Evolutionary conservation across 2,329 filamentous ascomycete species (phyloP), one percentile per base, ranked within the genome.

Genomic region (Cordyceps farinosa): DNA sequence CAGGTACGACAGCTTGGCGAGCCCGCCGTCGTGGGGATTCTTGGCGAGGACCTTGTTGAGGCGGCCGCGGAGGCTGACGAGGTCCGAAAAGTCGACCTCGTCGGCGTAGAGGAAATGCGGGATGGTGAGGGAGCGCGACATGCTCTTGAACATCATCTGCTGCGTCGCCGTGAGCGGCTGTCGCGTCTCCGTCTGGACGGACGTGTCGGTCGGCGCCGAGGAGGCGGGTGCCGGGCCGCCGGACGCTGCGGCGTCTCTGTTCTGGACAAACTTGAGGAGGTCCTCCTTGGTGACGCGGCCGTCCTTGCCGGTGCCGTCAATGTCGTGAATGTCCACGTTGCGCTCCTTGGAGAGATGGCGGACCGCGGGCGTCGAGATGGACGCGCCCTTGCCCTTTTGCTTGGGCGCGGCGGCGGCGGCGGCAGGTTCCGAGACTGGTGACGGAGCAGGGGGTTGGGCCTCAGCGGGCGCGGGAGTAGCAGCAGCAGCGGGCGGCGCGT

Each of bases 81-180:
- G 84, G 45, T 84, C 81, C 50, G 90, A 88, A 74, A 97, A 89
- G 78, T 96, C 90, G 56, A 97, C 82, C 73, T 94, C 91, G 76
- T 97, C 92, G 45, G 92, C 90, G 78, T 96, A 99, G 65, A 98
- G 86, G 78, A 99, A 97, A 77, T 98, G 95, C 0, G 95, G 95
- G 70, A 97, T 98, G 57, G 78, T 86, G 66, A 99, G 84, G 2
- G 94, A 97, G 64, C 87, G 87, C 15, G 94, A 97, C 95, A 99
- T 99, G 65, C 88, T 85, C 79, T 96, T 97, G 87, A 97, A 98
- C 95, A 99, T 99, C 73, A 92, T 90, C 44, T 85, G 83, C 78
- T 98, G 94, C 15, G 91, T 90, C 44, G 88, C 88, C 13, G 91
- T 91, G 65, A 99, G 80, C 63, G 85, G 80, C 38, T 89, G 82